Base-by-base conservation (phyloP, 371 early-diverging fungal genomes). In the Entomophthora muscae region DNA sequence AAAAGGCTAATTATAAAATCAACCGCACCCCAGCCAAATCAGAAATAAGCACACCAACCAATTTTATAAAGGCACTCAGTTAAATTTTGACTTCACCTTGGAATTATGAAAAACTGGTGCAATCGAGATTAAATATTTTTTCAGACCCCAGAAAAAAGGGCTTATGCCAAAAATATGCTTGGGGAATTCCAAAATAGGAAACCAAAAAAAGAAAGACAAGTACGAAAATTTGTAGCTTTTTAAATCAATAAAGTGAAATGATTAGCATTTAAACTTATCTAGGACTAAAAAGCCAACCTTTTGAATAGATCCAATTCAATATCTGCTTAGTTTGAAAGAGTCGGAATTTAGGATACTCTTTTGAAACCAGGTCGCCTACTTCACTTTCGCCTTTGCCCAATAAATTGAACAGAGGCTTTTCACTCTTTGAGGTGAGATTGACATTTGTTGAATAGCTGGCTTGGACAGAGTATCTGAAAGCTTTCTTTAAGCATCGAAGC, bases 221-320 rank as follows among this genome's bases (percentile, higher is more conserved):
- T 42, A 5, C 10, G 5, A 42, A 42, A 42, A 42, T 42, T 42
- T 42, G 17, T 10, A 42, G 10, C 17, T 17, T 42, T 42, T 17
- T 10, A 42, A 42, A 5, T 42, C 42, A 42, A 5, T 17, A 23
- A 32, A 10, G 24, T 17, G 13, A 59, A 57, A 30, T 33, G 7
- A 32, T 51, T 12, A 51, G 23, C 24, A 58, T n/a, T 24, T 61
- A 53, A 26, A 68, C 65, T 27, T 61, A 60, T 52, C 17, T 22
- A 17, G 12, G 3, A 26, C 23, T 52, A 53, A 10, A 5, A 21
- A 23, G 1, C 1, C 7, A 33, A 70, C 78, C 80, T 63, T 78
- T 76, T n/a, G 71, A 68, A 62, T 86, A 86, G 52, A 86, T 78
- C 69, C 80, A 83, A 17, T 78, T 68, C 76, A 80, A 82, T 29